Base-by-base conservation (phyloP, 2,329 filamentous ascomycete species). In the Akanthomyces uredinophilus region DNA sequence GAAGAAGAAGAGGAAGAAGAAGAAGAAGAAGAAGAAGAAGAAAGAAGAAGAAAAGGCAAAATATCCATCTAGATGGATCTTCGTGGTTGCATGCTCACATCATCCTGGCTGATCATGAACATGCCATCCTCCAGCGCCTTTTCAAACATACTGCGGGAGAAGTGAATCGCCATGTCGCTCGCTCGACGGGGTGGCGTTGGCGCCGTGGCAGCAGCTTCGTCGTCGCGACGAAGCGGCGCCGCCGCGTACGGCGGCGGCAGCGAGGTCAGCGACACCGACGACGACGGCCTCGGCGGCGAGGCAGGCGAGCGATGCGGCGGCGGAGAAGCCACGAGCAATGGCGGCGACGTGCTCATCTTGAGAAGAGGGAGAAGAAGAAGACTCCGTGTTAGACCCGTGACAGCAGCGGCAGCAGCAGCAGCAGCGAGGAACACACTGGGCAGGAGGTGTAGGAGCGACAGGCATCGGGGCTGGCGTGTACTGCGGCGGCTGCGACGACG, bases 191-290 rank as follows among this genome's bases (percentile, higher is more conserved):
- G 35, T 32, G 35, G 37, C 10, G 14, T 35, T 32, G 35, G 47
- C 22, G 13, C 20, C 43, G 29, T 24, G 16, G n/a, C 5, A 5
- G 32, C 18, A 41, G 22, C 16, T 13, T 20, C 27, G 14, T 35
- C 41, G 32, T 35, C 44, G 35, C 27, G 16, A n/a, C 16, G 11
- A 11, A 5, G 32, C 8, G 27, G 22, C 7, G n/a, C 20, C 27
- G 37, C 41, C 13, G 16, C 24, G 53, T 56, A 56, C 53, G 22
- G 55, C 32, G 46, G 56, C 46, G 56, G 46, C 35, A n/a, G 56
- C 56, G 7, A 51, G 22, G 35, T 29, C 46, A 7, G 47, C 18
- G 46, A 51, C 46, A 16, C 32, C 16, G n/a, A 20, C 35, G 22
- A 59, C 32, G 35, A 59, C 37, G 5, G 47, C 32, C 35, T 39